phyloP scores from a whole-genome alignment of 345 rosid species.

The Eucalyptus fibrosa region DNA sequence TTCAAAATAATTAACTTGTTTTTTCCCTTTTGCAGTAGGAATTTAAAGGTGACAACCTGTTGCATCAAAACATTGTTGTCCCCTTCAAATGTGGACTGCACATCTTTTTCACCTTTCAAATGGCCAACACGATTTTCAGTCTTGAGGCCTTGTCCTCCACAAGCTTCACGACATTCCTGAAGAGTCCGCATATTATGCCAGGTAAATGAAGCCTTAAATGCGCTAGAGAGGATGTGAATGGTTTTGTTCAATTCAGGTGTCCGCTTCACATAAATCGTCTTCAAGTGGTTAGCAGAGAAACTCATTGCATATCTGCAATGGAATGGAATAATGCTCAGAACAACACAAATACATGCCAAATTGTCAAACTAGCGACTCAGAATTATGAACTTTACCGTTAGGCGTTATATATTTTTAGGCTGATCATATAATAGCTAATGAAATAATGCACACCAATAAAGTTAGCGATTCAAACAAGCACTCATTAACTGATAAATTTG shows the following conservation, averaged over 20 bases:
- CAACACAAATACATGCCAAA: neutral
- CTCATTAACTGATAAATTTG: neutral
- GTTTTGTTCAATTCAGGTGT: slow-evolving; percentile 68
- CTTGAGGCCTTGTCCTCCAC: slow-evolving; percentile 94
- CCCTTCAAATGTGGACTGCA: slow-evolving; percentile 91
- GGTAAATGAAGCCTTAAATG: slow-evolving; percentile 59
- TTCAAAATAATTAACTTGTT: neutral
- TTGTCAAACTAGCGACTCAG: neutral
- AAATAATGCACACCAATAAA: neutral
- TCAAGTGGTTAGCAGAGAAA: slow-evolving; percentile 70
- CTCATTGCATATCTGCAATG: slow-evolving; percentile 66
- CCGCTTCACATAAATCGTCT: slow-evolving; percentile 63
- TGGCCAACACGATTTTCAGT: slow-evolving; percentile 86
- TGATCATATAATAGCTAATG: neutral
- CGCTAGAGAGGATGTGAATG: slow-evolving; percentile 77
- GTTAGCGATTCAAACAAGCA: neutral
- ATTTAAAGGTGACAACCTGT: slow-evolving; percentile 37
- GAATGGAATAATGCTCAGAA: neutral
- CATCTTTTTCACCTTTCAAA: slow-evolving; percentile 77
- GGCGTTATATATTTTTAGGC: neutral
- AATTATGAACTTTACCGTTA: neutral
- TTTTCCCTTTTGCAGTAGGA: neutral
- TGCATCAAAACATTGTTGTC: slow-evolving; percentile 91
- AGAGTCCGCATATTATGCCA: slow-evolving; percentile 98
- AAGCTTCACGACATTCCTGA: slow-evolving; percentile 99